Percentiles rank a stretch among this genome's conserved stretches.
Evolutionary conservation across 1,284 basidiomycete species (phyloP).

Genomic region (Ustilago tritici): DNA sequence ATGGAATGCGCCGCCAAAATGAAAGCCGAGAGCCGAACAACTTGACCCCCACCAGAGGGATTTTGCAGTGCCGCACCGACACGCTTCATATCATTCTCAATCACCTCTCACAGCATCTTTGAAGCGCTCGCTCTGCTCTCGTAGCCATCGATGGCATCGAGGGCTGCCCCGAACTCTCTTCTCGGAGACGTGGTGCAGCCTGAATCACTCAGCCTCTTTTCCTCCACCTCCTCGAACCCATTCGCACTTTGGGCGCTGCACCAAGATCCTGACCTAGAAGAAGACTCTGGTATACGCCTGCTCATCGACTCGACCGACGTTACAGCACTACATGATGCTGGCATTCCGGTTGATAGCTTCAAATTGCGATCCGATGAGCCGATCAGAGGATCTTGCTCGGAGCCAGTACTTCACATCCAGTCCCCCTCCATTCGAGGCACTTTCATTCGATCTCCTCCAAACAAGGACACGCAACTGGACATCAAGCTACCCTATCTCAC

Average conservation of each 20-base stretch:
- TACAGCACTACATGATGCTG: constrained; percentile 65
- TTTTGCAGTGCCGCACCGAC: neutral
- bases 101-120: neutral
- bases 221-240: constrained; percentile 78
- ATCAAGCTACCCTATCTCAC: constrained; percentile 81
- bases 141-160: neutral
- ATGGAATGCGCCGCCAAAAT: neutral
- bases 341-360: constrained; percentile 5
- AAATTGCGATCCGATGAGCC: constrained; percentile 10
- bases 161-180: constrained; percentile 12
- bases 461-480: constrained; percentile 71
- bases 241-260: constrained; percentile 75
- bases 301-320: constrained; percentile 76
- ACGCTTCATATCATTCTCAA: neutral
- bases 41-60: constrained; percentile 4
- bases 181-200: constrained; percentile 77
- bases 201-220: constrained; percentile 79
- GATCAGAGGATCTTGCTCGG: constrained; percentile 69
- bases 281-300: constrained; percentile 78
- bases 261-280: constrained; percentile 74
- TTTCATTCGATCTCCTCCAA: constrained; percentile 75
- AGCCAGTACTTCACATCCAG: constrained; percentile 83
- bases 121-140: neutral
- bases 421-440: constrained; percentile 79
- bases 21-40: neutral